Evolutionary conservation across 768 basidiomycete species (phyloP).

Genomic region (Suillus paluster): DNA sequence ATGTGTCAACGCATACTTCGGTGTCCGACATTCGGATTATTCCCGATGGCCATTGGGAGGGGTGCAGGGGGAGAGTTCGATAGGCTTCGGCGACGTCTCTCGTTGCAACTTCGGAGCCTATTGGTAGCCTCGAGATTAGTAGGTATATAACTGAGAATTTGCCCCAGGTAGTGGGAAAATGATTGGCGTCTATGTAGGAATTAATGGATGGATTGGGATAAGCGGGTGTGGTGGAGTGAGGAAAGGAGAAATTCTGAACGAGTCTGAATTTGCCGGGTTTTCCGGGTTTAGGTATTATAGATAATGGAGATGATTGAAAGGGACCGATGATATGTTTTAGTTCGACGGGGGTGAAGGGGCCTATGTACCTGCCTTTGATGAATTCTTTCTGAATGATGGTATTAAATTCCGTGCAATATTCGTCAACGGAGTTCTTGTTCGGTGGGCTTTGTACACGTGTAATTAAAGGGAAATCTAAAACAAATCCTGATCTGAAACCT

Average conservation of each 20-base stretch:
- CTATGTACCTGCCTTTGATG: slow-evolving; percentile 16
- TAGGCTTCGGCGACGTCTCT: slow-evolving; percentile 34
- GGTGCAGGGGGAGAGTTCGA: slow-evolving; percentile 26
- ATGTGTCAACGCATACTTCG: slow-evolving; percentile 33
- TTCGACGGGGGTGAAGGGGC: slow-evolving; percentile 17
- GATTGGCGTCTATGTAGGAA: slow-evolving; percentile 32
- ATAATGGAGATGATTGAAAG: slow-evolving; percentile 23
- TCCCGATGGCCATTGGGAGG: slow-evolving; percentile 27
- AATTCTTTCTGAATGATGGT: slow-evolving; percentile 6
- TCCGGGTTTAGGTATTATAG: slow-evolving; percentile 40
- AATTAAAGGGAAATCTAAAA: slow-evolving; percentile 14
- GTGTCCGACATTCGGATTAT: slow-evolving; percentile 22
- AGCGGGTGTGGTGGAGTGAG: neutral
- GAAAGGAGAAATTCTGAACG: slow-evolving; percentile 45
- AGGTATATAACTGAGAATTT: slow-evolving; percentile 40
- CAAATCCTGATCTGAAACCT: slow-evolving; percentile 10
- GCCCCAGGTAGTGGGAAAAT: slow-evolving; percentile 49
- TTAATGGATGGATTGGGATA: slow-evolving; percentile 36
- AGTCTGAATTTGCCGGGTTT: slow-evolving; percentile 37
- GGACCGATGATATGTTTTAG: slow-evolving; percentile 21
- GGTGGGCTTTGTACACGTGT: slow-evolving; percentile 9
- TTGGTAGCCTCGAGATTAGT: slow-evolving; percentile 31
- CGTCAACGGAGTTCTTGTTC: slow-evolving; percentile 13
- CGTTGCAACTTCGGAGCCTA: slow-evolving; percentile 35
- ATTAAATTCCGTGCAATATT: neutral